Evolutionary conservation across 495 filamentous ascomycete species (phyloP).

Genomic region (Hypoxylon fuscum): DNA sequence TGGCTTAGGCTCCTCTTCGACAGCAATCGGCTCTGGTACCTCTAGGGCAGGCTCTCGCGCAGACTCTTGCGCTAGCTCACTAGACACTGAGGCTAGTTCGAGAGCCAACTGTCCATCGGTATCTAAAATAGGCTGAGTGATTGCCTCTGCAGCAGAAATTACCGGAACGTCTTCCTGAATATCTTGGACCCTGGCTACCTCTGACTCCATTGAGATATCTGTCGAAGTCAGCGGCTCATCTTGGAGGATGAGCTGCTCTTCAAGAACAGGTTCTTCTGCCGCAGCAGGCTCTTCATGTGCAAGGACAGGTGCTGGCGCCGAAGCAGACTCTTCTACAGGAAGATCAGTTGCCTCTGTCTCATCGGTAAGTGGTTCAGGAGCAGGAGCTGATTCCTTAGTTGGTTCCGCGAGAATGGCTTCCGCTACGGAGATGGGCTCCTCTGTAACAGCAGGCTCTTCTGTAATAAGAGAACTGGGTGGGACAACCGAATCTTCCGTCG

Average conservation of each 20-base stretch:
- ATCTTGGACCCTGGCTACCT: conserved; percentile 3
- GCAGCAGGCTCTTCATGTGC: conserved; percentile 4
- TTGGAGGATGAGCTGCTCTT: neutral
- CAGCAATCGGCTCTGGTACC: neutral
- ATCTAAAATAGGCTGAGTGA: neutral
- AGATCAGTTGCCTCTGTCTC: neutral
- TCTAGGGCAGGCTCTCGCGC: conserved; percentile 19
- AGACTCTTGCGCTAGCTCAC: conserved; percentile 4
- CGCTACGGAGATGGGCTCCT: neutral
- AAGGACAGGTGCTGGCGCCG: neutral
- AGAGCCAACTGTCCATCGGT: neutral
- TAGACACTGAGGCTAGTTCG: conserved; percentile 1
- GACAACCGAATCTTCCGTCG: conserved; percentile 1
- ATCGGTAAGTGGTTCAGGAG: neutral
- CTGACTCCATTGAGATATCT: neutral
- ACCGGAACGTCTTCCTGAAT: conserved; percentile 9
- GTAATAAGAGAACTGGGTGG: neutral
- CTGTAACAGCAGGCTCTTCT: conserved; percentile 14
- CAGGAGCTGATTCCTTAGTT: neutral
- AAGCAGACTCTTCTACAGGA: conserved; percentile 7
- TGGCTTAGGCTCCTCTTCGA: neutral
- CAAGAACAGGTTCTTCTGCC: neutral
- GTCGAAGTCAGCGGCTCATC: conserved; percentile 1
- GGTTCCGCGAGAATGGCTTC: neutral
- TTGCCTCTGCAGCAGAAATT: neutral